A percentile compares a stretch with the other conserved stretches of the same genome.
Evolutionary conservation across 441 rosid genomes (phyloP).

Genomic region (Corymbia calophylla): DNA sequence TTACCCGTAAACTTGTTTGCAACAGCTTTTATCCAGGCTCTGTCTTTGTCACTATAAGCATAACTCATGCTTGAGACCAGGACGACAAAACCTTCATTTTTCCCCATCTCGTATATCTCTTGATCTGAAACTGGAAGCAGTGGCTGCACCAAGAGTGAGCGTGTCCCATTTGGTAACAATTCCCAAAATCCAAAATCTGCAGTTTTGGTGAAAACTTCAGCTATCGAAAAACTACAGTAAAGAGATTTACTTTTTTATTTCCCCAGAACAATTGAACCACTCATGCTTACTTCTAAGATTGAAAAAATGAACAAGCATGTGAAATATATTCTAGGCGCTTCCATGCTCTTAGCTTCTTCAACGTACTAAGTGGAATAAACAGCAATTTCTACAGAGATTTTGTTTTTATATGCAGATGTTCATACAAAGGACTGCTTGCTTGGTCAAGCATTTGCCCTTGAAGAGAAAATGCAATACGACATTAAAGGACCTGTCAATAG

Average conservation of each 20-base stretch:
- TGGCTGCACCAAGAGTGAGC: conserved; percentile 54
- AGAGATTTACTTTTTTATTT: neutral
- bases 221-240: neutral
- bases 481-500: neutral
- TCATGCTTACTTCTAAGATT: neutral
- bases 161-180: conserved; percentile 39
- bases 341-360: neutral
- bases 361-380: neutral
- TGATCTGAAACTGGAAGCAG: conserved; percentile 19
- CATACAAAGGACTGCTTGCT: neutral
- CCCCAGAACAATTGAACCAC: neutral
- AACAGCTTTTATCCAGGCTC: conserved; percentile 73
- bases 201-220: conserved; percentile 6
- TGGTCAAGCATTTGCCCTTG: neutral
- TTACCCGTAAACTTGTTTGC: conserved; percentile 63
- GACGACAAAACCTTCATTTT: conserved; percentile 46
- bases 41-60: conserved; percentile 71
- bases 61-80: conserved; percentile 66
- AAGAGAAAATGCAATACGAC: neutral
- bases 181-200: conserved; percentile 54
- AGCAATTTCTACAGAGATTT: neutral
- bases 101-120: conserved; percentile 14
- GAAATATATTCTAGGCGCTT: neutral
- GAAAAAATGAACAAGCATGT: neutral
- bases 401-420: neutral